Evolutionary conservation across 441 rosid species (phyloP), one percentile per base, ranked within the genome.

Genomic region (Croton setiger): DNA sequence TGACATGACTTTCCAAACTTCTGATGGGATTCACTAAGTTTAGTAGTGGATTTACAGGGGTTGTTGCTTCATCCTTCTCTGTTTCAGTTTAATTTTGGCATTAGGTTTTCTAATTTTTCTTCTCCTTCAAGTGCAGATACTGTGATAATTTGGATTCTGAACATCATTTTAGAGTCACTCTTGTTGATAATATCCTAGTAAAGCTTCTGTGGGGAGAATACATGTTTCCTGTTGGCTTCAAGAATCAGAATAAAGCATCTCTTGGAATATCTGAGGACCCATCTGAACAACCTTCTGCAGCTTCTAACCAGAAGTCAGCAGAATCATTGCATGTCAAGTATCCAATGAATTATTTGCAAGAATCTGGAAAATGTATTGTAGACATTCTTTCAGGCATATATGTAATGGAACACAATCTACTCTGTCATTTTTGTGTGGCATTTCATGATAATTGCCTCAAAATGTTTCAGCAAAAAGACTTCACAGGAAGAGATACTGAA

Each of bases 171-270:
- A 90, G 79, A 77, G 76, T 76, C 67, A 77, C 70, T 76, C 82
- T 92, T 45, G 73, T 88, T 67, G 83, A 89, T 70, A 75, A 84
- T 75, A 78, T 95, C 71, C 87, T 90, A 36, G 83, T 89, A 63
- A 86, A 89, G 79, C 88, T 90, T 75, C 74, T 92, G 63, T 92
- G 99, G 99, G 82, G 75, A 77, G 96, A 88, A 66, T 92, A 80
- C 62, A 63, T 87, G 52, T 73, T 67, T 69, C 76, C 67, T 69
- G 35, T 57, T 53, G 66, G 79, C 61, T 76, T 70, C 47, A 77
- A 70, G 62, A 74, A 75, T 73, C 80, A 76, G 72, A 71, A 75
- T 4, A 63, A 51, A 59, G 73, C 45, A 44, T 18, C 78, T 66
- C 72, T 78, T 43, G 81, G 71, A 64, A 63, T 55, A 36, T 74